These are phyloP conservation scores for Dactylella cylindrospora DNA, from an alignment of 2,329 filamentous ascomycete genomes.

Conservation along the genomic window DNA sequence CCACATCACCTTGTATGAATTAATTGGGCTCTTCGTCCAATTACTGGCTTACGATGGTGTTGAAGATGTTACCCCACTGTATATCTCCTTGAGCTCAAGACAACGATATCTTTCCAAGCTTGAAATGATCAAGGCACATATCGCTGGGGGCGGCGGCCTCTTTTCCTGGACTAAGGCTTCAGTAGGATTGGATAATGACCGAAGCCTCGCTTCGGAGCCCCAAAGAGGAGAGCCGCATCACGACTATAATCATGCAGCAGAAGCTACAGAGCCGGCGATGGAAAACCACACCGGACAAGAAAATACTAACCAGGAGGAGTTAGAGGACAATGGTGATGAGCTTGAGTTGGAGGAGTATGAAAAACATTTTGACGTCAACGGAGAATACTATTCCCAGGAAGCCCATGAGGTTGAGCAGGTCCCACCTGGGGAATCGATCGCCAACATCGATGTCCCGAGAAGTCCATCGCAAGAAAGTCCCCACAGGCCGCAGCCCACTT, in stretches of 20 bases:
- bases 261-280: no score
- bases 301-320: not conserved
- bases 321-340: slow-evolving; percentile 13
- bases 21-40: slow-evolving; percentile 28
- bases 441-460: slow-evolving; percentile 31
- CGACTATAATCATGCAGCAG: not conserved
- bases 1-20: slow-evolving; percentile 30
- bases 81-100: slow-evolving; percentile 30
- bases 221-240: not conserved
- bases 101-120: slow-evolving; percentile 38
- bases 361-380: slow-evolving; percentile 14
- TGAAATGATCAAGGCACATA: slow-evolving; percentile 34
- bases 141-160: slow-evolving; percentile 24
- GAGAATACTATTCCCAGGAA: slow-evolving; percentile 8
- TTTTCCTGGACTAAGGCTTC: slow-evolving; percentile 19
- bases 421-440: not conserved
- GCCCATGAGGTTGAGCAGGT: slow-evolving; percentile 1
- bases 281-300: not conserved
- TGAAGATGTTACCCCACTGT: slow-evolving; percentile 15
- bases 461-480: slow-evolving; percentile 30
- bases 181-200: not conserved
- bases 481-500: not conserved
- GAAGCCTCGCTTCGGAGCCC: not conserved
- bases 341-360: slow-evolving; percentile 38
- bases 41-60: slow-evolving; percentile 21